Evolutionary conservation across 495 filamentous ascomycete genomes (phyloP), one percentile per base, ranked within the genome.

Genomic region (Ramalina peruviana): DNA sequence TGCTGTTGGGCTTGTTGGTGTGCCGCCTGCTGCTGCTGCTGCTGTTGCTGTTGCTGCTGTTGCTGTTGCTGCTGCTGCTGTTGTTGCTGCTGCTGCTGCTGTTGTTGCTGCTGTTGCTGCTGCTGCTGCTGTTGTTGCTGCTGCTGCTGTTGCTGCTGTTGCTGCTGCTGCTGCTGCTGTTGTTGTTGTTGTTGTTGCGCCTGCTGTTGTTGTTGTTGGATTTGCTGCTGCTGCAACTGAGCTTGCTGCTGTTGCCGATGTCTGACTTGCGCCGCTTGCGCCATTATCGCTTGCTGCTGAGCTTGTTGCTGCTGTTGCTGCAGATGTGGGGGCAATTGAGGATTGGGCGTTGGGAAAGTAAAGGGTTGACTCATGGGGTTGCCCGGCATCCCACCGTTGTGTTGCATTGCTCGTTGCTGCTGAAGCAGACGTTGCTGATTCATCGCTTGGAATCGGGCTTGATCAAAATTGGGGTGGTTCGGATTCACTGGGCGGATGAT

Each of bases 341-440:
- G 33, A 69, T 71, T 6, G 55, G 65, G 49, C 74, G 68, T 83
- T 75, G 21, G 75, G 72, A 40, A 67, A 54, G 76, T 67, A 49
- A 82, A 78, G 25, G 71, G 71, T 23, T 70, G 65, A 50, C 56
- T 80, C 47, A 83, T 64, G 23, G 66, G 77, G 23, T 79, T 75
- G 15, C 75, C 78, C 59, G 66, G 67, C 48, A 75, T 65, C 33
- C 70, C 72, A 36, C 62, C 62, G 54, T 66, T 72, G 38, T 71
- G 68, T 16, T 72, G 74, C 3, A 70, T 58, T 49, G 23, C 23
- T 6, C 67, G 61, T 65, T 70, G 62, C 60, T 70, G 62, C 60
- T 63, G 52, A 44, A 69, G 61, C 41, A 67, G 66, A 27, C 65
- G 64, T 27, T 67, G 69, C 37, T 57, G 58, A 6, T 20, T 20